Percentiles rank a stretch among this genome's conserved stretches.
phyloP scores from a whole-genome alignment of 805 yeast genomes.

The Ogataea chonburiensis region DNA sequence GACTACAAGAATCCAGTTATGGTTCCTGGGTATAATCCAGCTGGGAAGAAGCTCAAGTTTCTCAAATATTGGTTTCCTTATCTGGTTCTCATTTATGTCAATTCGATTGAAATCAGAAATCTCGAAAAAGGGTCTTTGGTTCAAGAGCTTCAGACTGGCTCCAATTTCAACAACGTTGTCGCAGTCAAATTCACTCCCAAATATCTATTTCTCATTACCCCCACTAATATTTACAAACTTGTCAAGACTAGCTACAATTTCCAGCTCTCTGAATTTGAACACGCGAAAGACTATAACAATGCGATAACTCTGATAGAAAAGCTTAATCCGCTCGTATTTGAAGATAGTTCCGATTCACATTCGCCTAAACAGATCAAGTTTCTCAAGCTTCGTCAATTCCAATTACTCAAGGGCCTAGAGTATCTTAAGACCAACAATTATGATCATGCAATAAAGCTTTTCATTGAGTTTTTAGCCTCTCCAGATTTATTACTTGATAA shows the following conservation, averaged over 20 bases:
- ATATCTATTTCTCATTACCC: conserved; percentile 32
- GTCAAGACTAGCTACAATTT: conserved; percentile 29
- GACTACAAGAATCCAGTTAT: conserved; percentile 24
- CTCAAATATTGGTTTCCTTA: conserved; percentile 42
- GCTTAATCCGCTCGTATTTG: conserved; percentile 29
- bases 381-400: conserved; percentile 41
- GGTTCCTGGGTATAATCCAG: conserved; percentile 9
- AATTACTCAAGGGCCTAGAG: conserved; percentile 39
- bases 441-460: conserved; percentile 41
- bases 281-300: conserved; percentile 35
- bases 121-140: conserved; percentile 36
- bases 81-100: conserved; percentile 31
- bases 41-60: conserved; percentile 28
- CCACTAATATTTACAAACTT: conserved; percentile 29
- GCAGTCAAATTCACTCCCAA: conserved; percentile 27
- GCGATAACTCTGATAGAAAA: conserved; percentile 44
- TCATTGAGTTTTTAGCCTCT: conserved; percentile 56
- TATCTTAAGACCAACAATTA: conserved; percentile 33
- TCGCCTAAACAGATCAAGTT: conserved; percentile 33
- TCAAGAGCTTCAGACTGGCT: conserved; percentile 27
- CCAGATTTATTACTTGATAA: conserved; percentile 51
- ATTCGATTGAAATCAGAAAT: conserved; percentile 39
- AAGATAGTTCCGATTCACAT: conserved; percentile 11
- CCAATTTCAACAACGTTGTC: conserved; percentile 8
- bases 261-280: conserved; percentile 36